Evolutionary conservation across 306 rosid species (phyloP), one percentile per base, ranked within the genome.

Genomic region (Arachis hypogaea): DNA sequence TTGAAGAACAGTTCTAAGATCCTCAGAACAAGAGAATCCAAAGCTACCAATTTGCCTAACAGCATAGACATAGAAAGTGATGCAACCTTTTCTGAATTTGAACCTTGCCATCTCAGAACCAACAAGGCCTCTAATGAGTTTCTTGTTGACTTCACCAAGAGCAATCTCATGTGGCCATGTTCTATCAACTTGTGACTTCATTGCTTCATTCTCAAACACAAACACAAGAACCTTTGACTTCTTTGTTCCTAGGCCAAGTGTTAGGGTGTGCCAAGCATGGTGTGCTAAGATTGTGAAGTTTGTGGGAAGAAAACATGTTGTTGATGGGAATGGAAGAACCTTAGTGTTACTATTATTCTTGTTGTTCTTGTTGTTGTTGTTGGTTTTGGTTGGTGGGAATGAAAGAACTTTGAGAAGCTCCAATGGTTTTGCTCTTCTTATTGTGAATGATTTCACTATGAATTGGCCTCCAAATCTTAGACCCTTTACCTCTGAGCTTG

Each of bases 201-300:
- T 83, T 30, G 77, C 54, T 51, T 87, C 92, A 0, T 82, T 81
- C 63, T 95, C 98, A 60, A 95, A 95, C 2, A 95, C 98, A 51
- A 95, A 95, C 5, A 95, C 68, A 0, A 90, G 65, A 8, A 95
- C 96, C 40, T 95, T 95, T 38, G 98, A 92, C 46, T 92, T 95
- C 74, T 86, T 95, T n/a, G 98, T 90, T 58, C 99, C 99, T 1
- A 95, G 92, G 36, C 99, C 99, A 0, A 95, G 83, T 11, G 99
- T 95, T 77, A 95, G 96, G 5, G 97, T 92, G 79, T 92, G 98
- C 97, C 96, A 92, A 1, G 98, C 98, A 49, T 92, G 99, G 85
- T 92, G 99, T 0, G 99, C 99, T 11, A 95, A 64, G 86, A 92
- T 90, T 18, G 99, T 95, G 89, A 95, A 95, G 75, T 92, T 95